Conservation (phyloP, 371 early-diverging fungal genomes). For the Mucor indicus region DNA sequence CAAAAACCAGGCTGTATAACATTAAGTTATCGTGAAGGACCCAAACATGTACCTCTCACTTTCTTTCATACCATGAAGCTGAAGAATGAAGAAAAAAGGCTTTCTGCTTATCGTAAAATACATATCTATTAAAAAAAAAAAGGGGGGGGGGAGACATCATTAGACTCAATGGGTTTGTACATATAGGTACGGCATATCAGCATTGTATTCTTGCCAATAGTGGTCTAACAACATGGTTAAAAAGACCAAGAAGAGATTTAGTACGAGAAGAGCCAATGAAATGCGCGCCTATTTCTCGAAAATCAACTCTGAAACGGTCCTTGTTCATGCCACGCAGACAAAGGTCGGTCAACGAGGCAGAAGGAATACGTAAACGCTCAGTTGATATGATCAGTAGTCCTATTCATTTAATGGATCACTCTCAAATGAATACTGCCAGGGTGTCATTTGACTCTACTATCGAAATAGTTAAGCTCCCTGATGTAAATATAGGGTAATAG, state of each 20-base stretch:
- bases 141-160: background rate
- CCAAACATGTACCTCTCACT: constrained; percentile 36
- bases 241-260: constrained; percentile 15
- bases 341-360: too few species aligned
- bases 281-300: constrained; percentile 3
- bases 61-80: constrained; percentile 52
- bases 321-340: constrained; percentile 17
- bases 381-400: too few species aligned
- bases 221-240: constrained; percentile 37
- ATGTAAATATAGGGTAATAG: too few species aligned
- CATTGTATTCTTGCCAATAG: constrained; percentile 44
- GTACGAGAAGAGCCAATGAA: constrained; percentile 12
- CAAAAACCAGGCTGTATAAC: constrained; percentile 29
- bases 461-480: too few species aligned
- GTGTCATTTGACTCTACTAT: too few species aligned
- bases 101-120: constrained; percentile 36
- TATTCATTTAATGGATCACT: too few species aligned
- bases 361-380: too few species aligned
- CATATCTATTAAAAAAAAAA: background rate
- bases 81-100: constrained; percentile 22
- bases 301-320: constrained; percentile 12
- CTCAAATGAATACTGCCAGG: too few species aligned
- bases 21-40: constrained; percentile 36
- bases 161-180: background rate
- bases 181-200: constrained; percentile 31